These are phyloP conservation scores for Saturnispora saitoi DNA, from an alignment of 805 yeast species.

Conservation along the genomic window DNA sequence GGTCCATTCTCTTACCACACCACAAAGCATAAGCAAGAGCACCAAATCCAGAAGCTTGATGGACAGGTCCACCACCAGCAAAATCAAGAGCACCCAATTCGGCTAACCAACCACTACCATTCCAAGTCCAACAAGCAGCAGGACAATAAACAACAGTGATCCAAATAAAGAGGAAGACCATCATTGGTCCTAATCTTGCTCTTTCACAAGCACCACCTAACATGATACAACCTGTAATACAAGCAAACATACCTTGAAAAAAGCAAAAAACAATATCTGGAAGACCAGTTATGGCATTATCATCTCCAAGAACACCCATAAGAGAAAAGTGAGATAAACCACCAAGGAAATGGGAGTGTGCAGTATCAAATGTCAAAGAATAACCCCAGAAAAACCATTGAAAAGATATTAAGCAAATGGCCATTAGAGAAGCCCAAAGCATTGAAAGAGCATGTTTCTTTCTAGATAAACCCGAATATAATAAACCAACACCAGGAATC, in stretches of 20 bases:
- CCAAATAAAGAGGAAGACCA: conserved; percentile 91
- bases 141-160: conserved; percentile 94
- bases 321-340: conserved; percentile 73
- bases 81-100: conserved; percentile 82
- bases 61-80: conserved; percentile 99
- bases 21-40: conserved; percentile 89
- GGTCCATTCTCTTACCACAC: conserved; percentile 88
- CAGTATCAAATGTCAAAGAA: conserved; percentile 64
- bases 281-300: conserved; percentile 54
- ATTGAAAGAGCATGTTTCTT: conserved; percentile 93
- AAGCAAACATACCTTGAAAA: conserved; percentile 96
- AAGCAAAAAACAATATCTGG: conserved; percentile 88
- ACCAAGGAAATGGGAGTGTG: conserved; percentile 62
- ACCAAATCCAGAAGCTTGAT: conserved; percentile 88
- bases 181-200: conserved; percentile 92
- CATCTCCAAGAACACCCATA: conserved; percentile 75
- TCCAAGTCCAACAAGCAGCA: conserved; percentile 97
- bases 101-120: conserved; percentile 82
- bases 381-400: conserved; percentile 99
- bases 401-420: conserved; percentile 71
- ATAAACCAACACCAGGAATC: conserved; percentile 92
- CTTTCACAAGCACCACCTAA: conserved; percentile 98
- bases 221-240: conserved; percentile 87
- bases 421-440: conserved; percentile 90
- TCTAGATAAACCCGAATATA: conserved; percentile 89